Base-by-base conservation (phyloP, 306 rosid genomes). In the Alnus rubra region DNA sequence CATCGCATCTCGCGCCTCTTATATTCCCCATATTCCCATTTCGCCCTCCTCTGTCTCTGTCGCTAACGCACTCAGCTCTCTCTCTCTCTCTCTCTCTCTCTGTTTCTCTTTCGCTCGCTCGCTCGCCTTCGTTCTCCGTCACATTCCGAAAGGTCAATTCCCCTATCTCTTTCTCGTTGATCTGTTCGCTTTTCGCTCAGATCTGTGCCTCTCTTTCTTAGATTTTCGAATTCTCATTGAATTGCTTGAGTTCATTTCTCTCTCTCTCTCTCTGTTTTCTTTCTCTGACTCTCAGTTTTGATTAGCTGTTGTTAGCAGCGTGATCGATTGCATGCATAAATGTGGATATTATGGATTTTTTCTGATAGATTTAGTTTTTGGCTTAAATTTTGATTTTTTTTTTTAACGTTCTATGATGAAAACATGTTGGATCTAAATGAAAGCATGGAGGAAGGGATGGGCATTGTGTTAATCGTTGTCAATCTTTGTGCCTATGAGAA, bases 101-200 rank as follows among this genome's bases (percentile, higher is more conserved):
- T 56, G 12, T 28, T 13, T 39, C 68, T 47, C 15, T 47, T 9
- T 47, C 12, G 11, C 51, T 49, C 14, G 3, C 52, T 16, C 5
- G n/a, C 16, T 48, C 83, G 77, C 75, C 69, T 33, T 68, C 80
- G 60, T 52, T 83, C 84, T 69, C 69, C 63, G 80, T 78, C 82
- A 53, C 92, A 81, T 74, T 85, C 75, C 19, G 55, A 64, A 74
- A 90, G 97, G 94, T 90, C 54, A 9, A 62, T 53, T 72, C 62
- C 67, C 28, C n/a, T 49, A 37, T 7, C n/a, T 19, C 23, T 47
- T 44, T 73, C 58, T 11, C n/a, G 28, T 73, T 68, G 76, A 74
- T 82, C 81, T 65, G 80, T 74, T 73, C 53, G 0, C 12, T 59
- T 78, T 18, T 69, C 5, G 1, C 3, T 56, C 63, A 51, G 92